Base-by-base conservation (phyloP, 2,329 filamentous ascomycete species). In the Arthrinium puccinioides region DNA sequence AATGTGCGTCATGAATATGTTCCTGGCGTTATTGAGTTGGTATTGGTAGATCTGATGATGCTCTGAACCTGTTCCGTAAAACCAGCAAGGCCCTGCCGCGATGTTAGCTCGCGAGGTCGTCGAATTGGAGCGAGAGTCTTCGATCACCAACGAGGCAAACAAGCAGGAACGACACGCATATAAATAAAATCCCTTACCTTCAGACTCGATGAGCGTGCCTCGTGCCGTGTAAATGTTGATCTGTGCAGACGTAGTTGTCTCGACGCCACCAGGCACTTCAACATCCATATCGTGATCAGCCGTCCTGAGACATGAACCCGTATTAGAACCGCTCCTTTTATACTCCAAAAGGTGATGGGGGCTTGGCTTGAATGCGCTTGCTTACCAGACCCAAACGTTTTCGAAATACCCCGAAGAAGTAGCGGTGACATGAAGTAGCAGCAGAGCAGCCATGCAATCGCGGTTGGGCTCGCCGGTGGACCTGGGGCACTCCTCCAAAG, bases 361-460 rank as follows among this genome's bases (percentile, higher is more conserved):
- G 15, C 76, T 72, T 79, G 72, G 18, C 77, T 73, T 79, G 79
- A 84, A 47, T 76, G n/a, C n/a, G n/a, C n/a, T n/a, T n/a, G n/a
- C n/a, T n/a, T n/a, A n/a, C 80, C 80, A 85, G 44, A 76, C 70
- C 78, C 79, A 84, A 38, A 67, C 54, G 50, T 75, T 70, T 45
- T 70, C 66, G 36, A 69, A 52, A 42, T 70, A 70, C 6, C 72
- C 72, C 24, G 66, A 72, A 28, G 62, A 56, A 33, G 51, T 28
- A 0, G 44, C 9, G 0, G 68, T 71, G 2, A 75, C 42, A 43
- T 73, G 69, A 4, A 75, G 47, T 27, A 72, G 44, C 32, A 71
- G 39, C 48, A 76, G 78, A 5, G 78, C 75, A 18, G 71, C 79
- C 5, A 73, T 67, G 54, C 82, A 86, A 10, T 65, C 58, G 4